Evolutionary conservation across 768 basidiomycete species (phyloP), one percentile per base, ranked within the genome.

Genomic region (Boletus reticuloceps): DNA sequence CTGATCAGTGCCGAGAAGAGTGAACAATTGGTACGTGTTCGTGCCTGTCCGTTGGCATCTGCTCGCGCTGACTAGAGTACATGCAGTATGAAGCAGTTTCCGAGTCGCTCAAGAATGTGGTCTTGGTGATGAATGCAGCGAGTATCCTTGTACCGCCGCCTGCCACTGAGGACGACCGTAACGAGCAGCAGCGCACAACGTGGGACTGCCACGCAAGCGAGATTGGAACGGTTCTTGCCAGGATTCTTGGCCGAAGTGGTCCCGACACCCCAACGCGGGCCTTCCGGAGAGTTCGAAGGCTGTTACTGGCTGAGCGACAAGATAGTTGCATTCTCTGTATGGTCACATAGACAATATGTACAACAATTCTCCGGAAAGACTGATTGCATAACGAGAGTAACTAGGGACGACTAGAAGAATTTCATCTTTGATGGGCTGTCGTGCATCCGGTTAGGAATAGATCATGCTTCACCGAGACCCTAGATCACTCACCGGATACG

Each of bases 71-170:
- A 70, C 42, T 8, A 9, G 32, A 20, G 34, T 4, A 17, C 55
- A 2, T 62, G 1, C 3, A 98, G 96, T 87, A 88, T 68, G 97
- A 99, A 69, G 96, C 96, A 0, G 81, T 97, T 19, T 94, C 93
- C 1, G 97, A 99, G 72, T 95, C 94, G 2, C 79, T 99, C 63
- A 98, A 98, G 75, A 98, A 98, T 65, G 91, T 96, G 47, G 75
- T 99, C 16, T 80, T 98, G 46, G 96, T 99, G 47, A 95, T 99
- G 93, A 87, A 94, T 63, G 91, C 94, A 2, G 88, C 88, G 1
- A 81, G 82, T 6, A 85, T 95, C 53, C 82, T 99, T 17, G 80
- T 91, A 5, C 90, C 91, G 5, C 73, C 75, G 13, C 66, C 71
- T 27, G 65, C 68, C 5, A 62, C 58, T 12, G 72, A 72, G 47